These are phyloP conservation scores for Escallonia herrerae DNA, from an alignment of 129 eudicot genomes.

Conservation along the genomic window DNA sequence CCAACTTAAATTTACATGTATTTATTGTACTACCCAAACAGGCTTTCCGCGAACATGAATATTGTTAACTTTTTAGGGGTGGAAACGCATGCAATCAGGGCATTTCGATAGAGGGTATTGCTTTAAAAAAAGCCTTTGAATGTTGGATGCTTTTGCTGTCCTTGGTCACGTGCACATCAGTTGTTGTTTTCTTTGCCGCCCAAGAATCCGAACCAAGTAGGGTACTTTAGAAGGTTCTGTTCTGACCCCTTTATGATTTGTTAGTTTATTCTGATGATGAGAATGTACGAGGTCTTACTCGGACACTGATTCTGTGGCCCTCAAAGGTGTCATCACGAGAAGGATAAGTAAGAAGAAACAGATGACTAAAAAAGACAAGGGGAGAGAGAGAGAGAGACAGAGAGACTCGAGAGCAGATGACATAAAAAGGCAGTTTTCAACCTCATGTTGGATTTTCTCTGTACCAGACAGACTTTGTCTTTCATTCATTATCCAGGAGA, in stretches of 20 bases:
- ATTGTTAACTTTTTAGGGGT: slow-evolving; percentile 1
- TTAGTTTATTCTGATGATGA: too few species aligned
- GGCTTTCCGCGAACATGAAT: background rate
- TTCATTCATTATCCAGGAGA: background rate
- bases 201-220: too few species aligned
- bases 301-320: slow-evolving; percentile 32
- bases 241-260: too few species aligned
- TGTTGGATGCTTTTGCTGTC: background rate
- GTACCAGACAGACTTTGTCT: background rate
- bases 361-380: background rate
- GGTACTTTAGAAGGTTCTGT: too few species aligned
- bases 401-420: slow-evolving; percentile 6
- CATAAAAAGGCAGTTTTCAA: background rate
- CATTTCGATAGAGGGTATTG: background rate
- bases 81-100: background rate
- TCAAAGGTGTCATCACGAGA: background rate
- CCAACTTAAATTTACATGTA: slow-evolving; percentile 1
- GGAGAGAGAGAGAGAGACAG: background rate
- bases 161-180: background rate
- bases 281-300: slow-evolving; percentile 27
- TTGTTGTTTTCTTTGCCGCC: background rate
- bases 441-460: background rate
- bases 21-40: background rate
- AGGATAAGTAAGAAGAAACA: background rate
- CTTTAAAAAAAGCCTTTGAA: background rate